phyloP scores from a whole-genome alignment of 768 basidiomycete species.

The Pulveroboletus sp. region DNA sequence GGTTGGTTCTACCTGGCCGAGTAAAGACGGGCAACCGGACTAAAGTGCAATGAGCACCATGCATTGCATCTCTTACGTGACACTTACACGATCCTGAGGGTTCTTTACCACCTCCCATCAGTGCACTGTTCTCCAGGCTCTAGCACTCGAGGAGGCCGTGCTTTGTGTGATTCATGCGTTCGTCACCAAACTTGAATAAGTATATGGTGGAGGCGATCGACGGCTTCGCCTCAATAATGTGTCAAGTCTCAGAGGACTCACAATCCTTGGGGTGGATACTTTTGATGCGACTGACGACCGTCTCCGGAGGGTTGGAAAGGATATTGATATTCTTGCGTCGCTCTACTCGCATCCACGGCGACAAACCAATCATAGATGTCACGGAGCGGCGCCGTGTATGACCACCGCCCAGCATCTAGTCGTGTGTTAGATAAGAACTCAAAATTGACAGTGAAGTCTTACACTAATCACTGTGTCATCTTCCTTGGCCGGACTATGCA shows the following conservation, averaged over 20 bases:
- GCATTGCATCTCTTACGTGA: neutral
- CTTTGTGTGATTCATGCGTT: conserved; percentile 62
- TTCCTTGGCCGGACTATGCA: conserved; percentile 53
- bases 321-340: conserved; percentile 51
- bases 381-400: conserved; percentile 66
- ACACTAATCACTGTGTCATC: conserved; percentile 83
- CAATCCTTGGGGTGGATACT: conserved; percentile 5
- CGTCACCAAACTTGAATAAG: conserved; percentile 60
- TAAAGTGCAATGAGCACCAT: conserved; percentile 17
- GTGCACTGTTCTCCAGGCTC: conserved; percentile 61
- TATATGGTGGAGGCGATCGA: conserved; percentile 57
- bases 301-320: conserved; percentile 36
- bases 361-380: conserved; percentile 62
- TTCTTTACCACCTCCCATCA: conserved; percentile 66
- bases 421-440: too few species aligned
- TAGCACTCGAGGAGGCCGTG: conserved; percentile 58
- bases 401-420: conserved; percentile 75
- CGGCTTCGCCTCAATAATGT: conserved; percentile 51
- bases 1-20: conserved; percentile 45
- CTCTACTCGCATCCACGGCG: conserved; percentile 63
- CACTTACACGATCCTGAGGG: conserved; percentile 44
- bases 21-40: conserved; percentile 55
- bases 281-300: conserved; percentile 36
- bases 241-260: conserved; percentile 40
- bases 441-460: conserved; percentile 22